phyloP scores from a whole-genome alignment of 2,329 filamentous ascomycete species.

The Apiospora pterosperma region DNA sequence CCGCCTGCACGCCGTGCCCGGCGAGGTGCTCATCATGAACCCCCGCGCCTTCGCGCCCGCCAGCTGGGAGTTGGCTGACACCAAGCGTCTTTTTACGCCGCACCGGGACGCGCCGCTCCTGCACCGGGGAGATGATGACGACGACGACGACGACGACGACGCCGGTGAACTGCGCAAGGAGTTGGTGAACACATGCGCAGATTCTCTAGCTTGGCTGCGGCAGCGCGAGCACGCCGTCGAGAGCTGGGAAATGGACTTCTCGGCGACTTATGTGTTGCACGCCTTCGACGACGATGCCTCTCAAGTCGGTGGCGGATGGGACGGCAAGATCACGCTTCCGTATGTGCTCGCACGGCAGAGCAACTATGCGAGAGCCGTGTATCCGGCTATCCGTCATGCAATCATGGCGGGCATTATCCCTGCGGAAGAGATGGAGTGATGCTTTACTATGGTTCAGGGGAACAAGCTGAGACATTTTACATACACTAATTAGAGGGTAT shows the following conservation, averaged over 20 bases:
- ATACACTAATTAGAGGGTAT: too few species aligned
- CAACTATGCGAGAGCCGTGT: constrained; percentile 16
- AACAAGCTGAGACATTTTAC: not conserved
- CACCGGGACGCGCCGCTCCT: not conserved
- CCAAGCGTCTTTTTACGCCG: not conserved
- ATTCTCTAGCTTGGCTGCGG: not conserved
- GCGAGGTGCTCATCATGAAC: constrained; percentile 2
- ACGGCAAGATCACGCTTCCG: constrained; percentile 14
- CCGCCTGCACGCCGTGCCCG: constrained; percentile 16
- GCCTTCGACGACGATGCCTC: constrained; percentile 15
- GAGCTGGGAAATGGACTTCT: constrained; percentile 21
- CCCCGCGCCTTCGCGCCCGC: not conserved
- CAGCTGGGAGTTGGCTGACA: not conserved
- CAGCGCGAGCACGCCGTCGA: constrained; percentile 15
- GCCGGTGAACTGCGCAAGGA: not conserved
- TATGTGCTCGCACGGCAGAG: constrained; percentile 17
- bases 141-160: not conserved
- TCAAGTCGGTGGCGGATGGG: constrained; percentile 13
- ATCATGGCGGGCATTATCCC: constrained; percentile 11
- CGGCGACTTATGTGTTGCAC: constrained; percentile 21
- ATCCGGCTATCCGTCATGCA: constrained; percentile 14
- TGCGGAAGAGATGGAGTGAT: not conserved
- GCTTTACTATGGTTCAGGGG: not conserved
- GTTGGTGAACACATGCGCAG: not conserved
- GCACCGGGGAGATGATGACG: not conserved